Evolutionary conservation across 2,329 filamentous ascomycete genomes (phyloP), one percentile per base, ranked within the genome.

Genomic region (Hypoxylon sp.): DNA sequence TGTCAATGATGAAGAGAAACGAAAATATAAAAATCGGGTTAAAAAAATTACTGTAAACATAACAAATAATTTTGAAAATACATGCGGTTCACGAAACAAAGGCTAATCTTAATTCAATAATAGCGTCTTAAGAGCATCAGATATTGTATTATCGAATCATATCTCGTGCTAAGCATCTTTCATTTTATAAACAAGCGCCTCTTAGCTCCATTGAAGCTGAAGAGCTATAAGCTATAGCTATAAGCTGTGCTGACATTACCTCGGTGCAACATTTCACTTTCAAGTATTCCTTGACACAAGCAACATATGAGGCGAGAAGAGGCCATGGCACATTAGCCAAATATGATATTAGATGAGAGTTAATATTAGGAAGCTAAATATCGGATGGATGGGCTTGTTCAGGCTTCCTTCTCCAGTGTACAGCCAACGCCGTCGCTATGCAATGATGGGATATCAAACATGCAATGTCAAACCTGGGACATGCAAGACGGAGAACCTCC

Each of bases 381-480:
- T 50, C 38, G 40, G 21, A 38, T 6, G 37, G 26, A n/a, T 33
- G 23, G 20, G 18, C 18, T 21, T 48, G 33, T 55, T 18, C 26
- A 56, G 45, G 18, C 9, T 31, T 38, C 35, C 29, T 33, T 40
- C 48, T 38, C 43, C 23, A 58, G 23, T 58, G 49, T 49, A 51
- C 41, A 50, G 58, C 56, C 58, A 77, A 79, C 76, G 72, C 77
- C 76, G 68, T 73, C 75, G 77, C 78, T 78, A 78, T 79, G 77
- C 75, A 72, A 68, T 54, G 52, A n/a, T n/a, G n/a, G n/a, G n/a
- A n/a, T n/a, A n/a, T n/a, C n/a, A n/a, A n/a, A n/a, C n/a, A n/a
- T n/a, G n/a, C n/a, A n/a, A n/a, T n/a, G n/a, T n/a, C n/a, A n/a
- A n/a, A n/a, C n/a, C n/a, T 55, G 29, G 18, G 10, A n/a, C 20